Evolutionary conservation across 2,329 filamentous ascomycete genomes (phyloP).

Genomic region (Leptographium radiaticola): DNA sequence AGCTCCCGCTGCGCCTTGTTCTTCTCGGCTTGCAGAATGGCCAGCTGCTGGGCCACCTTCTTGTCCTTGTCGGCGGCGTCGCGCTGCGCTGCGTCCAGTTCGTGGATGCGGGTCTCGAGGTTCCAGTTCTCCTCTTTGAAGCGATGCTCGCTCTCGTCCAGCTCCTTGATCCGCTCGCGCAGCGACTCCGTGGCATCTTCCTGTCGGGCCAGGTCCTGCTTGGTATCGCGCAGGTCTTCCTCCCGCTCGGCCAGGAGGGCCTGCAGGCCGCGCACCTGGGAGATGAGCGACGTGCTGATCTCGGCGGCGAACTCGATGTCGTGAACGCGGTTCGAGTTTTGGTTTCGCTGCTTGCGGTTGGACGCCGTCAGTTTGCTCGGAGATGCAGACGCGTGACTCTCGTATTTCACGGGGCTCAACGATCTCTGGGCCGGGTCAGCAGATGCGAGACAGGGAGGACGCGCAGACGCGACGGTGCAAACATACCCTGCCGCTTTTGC

Average conservation of each 20-base stretch:
- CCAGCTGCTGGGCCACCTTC: constrained; percentile 62
- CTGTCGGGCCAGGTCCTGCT: constrained; percentile 62
- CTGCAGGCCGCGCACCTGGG: constrained; percentile 88
- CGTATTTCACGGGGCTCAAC: constrained; percentile 64
- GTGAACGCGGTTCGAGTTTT: constrained; percentile 75
- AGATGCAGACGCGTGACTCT: constrained; percentile 71
- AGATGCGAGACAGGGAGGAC: not conserved
- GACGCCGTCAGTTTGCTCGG: constrained; percentile 82
- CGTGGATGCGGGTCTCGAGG: constrained; percentile 82
- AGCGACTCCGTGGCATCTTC: constrained; percentile 73
- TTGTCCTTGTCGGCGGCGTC: constrained; percentile 74
- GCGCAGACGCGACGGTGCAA: not conserved
- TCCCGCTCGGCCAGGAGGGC: constrained; percentile 76
- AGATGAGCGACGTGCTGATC: constrained; percentile 85
- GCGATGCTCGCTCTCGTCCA: constrained; percentile 88
- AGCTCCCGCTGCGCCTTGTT: constrained; percentile 68
- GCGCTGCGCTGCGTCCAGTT: constrained; percentile 59
- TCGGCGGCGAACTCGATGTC: constrained; percentile 98
- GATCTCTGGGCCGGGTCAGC: constrained; percentile 38
- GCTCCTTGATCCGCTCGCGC: constrained; percentile 62
- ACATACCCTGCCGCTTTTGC: constrained; percentile 39
- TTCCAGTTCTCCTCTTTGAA: constrained; percentile 99
- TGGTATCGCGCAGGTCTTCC: constrained; percentile 64
- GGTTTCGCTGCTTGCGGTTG: constrained; percentile 79
- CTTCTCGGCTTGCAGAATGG: constrained; percentile 60